phyloP scores from a whole-genome alignment of 331 rosid genomes.

The Erythrophleum ivorense region DNA sequence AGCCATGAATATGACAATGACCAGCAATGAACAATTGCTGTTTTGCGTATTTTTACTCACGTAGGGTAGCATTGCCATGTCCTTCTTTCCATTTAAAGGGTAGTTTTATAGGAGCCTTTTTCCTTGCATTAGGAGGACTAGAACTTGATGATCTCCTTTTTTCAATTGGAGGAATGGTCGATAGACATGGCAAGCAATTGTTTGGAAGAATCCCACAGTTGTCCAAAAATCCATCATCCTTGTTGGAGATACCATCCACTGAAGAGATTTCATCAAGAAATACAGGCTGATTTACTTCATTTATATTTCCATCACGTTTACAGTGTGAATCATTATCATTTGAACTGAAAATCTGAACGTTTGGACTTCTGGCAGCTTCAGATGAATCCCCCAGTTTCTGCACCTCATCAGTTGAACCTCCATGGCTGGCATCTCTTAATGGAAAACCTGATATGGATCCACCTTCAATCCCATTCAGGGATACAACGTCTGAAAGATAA shows the following conservation, averaged over 20 bases:
- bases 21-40: conserved; percentile 20
- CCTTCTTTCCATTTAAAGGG: conserved; percentile 84
- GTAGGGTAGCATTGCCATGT: conserved; percentile 58
- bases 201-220: conserved; percentile 90
- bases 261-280: conserved; percentile 81
- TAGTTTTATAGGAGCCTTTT: conserved; percentile 63
- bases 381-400: conserved; percentile 47
- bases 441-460: conserved; percentile 42
- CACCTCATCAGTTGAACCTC: conserved; percentile 46
- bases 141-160: conserved; percentile 77
- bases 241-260: conserved; percentile 62
- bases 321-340: conserved; percentile 54
- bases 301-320: conserved; percentile 49
- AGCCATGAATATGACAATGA: background rate
- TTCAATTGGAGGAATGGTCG: conserved; percentile 67
- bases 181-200: conserved; percentile 90
- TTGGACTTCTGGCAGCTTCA: conserved; percentile 39
- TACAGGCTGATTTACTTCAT: conserved; percentile 73
- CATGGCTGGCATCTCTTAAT: conserved; percentile 41
- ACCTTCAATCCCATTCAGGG: conserved; percentile 50
- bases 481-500: conserved; percentile 50
- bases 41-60: conserved; percentile 59
- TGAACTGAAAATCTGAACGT: conserved; percentile 42
- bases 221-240: conserved; percentile 68
- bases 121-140: conserved; percentile 83